Percentiles rank a stretch among this genome's conserved stretches.
These are phyloP conservation scores for Keqinozyma sinolaborantium DNA, from an alignment of 1,139 yeast species.

Conservation along the genomic window DNA sequence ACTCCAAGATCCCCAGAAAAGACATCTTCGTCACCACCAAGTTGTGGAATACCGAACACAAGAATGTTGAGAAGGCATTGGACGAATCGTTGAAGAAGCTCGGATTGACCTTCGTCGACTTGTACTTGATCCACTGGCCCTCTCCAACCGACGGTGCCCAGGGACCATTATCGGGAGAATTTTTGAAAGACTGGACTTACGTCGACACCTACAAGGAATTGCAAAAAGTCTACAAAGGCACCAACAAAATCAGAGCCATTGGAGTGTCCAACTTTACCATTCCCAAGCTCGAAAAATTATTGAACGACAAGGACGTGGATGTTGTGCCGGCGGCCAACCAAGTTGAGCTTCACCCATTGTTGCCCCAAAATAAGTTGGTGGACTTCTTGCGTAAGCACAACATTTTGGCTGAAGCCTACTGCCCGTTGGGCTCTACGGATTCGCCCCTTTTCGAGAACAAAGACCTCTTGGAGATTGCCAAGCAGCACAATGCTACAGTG, in stretches of 20 bases:
- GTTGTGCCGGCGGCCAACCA: slow-evolving; percentile 70
- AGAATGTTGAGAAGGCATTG: slow-evolving; percentile 53
- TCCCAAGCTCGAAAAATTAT: slow-evolving; percentile 42
- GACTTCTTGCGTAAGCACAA: slow-evolving; percentile 50
- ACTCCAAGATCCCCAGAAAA: slow-evolving; percentile 26
- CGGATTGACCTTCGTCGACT: slow-evolving; percentile 75
- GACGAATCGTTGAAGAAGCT: slow-evolving; percentile 60
- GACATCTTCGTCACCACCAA: slow-evolving; percentile 53
- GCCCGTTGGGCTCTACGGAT: slow-evolving; percentile 73
- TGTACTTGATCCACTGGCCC: slow-evolving; percentile 87
- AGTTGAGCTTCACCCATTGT: slow-evolving; percentile 69
- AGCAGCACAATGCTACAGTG: slow-evolving; percentile 49
- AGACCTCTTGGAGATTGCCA: slow-evolving; percentile 48
- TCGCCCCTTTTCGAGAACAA: slow-evolving; percentile 59
- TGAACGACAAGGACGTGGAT: slow-evolving; percentile 44
- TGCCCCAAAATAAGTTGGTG: slow-evolving; percentile 64
- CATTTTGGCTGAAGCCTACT: slow-evolving; percentile 68
- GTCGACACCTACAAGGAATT: slow-evolving; percentile 64
- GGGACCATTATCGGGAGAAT: slow-evolving; percentile 14
- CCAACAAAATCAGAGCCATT: slow-evolving; percentile 23
- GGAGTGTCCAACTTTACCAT: slow-evolving; percentile 49
- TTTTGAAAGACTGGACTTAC: slow-evolving; percentile 44
- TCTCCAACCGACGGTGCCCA: slow-evolving; percentile 40
- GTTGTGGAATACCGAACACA: slow-evolving; percentile 52
- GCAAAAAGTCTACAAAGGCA: slow-evolving; percentile 46